Base-by-base conservation (phyloP, 2,329 filamentous ascomycete genomes). In the Calonectria hongkongensis region DNA sequence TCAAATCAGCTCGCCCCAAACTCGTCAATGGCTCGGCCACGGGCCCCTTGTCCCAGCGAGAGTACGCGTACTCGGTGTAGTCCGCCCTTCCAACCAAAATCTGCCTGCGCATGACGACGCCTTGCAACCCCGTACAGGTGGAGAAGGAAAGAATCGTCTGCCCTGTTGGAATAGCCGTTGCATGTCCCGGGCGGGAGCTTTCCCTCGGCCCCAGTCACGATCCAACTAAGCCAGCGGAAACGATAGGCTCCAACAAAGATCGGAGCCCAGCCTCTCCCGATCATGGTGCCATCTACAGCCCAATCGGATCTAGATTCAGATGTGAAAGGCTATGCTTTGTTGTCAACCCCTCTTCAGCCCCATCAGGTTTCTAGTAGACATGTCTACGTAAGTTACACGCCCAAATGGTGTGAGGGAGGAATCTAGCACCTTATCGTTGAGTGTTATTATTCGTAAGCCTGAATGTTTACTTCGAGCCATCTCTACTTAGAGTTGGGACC, bases 1-100 rank as follows among this genome's bases (percentile, higher is more conserved):
- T 66, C 68, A 62, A 64, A 66, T 51, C 63, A 62, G 27, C 62
- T 54, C 12, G 39, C n/a, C 45, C 21, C 33, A 65, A 63, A 48
- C 10, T 21, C 48, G 27, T 47, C 39, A 25, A 25, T 25, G 13
- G 41, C 39, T 33, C 16, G 33, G 39, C 28, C 54, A 21, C 27
- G 50, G 39, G 18, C 51, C 60, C 64, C 41, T 58, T 67, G 47
- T 15, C 48, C 56, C 27, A 27, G 63, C 21, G 33, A 13, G 54
- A 54, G 54, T 67, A 71, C 64, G 69, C 69, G 69, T 71, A 60
- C 51, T 54, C 36, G 15, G 33, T 36, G 54, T 18, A 56, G 54
- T 36, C 50, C 18, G 8, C 33, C 64, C 47, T 71, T 63, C 68
- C 63, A 71, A 21, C 36, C 30, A 48, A 13, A 10, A 16, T 21